These are phyloP conservation scores for Amoebophrya sp. DNA, from an alignment of 169 alveolate species.

Conservation along the genomic window DNA sequence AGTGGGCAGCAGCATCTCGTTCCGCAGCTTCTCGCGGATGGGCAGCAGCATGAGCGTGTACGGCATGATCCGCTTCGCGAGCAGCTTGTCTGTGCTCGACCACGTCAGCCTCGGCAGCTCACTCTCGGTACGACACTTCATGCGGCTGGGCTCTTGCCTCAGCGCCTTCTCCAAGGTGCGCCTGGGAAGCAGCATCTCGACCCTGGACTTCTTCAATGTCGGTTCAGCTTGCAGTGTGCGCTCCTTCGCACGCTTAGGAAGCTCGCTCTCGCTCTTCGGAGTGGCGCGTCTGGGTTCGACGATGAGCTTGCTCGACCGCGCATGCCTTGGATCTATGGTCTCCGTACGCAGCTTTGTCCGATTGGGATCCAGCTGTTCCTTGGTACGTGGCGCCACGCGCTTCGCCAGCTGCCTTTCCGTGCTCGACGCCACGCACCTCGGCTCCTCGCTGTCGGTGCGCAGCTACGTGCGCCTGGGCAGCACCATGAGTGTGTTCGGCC, in stretches of 20 bases:
- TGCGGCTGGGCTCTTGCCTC: not conserved
- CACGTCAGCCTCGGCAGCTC: not conserved
- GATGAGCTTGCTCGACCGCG: not conserved
- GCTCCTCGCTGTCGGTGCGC: not conserved
- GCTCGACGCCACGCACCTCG: not conserved
- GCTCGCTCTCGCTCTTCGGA: not conserved
- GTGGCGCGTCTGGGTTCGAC: conserved; percentile 9
- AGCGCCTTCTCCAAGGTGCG: not conserved
- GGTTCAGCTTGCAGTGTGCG: not conserved
- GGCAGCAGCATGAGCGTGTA: not conserved
- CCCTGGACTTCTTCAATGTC: not conserved
- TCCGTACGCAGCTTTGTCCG: not conserved
- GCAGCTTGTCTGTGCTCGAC: not conserved
- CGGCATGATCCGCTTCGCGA: not conserved
- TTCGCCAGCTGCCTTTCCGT: not conserved
- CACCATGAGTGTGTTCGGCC: not conserved
- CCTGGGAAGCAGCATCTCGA: not conserved
- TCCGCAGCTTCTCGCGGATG: not conserved
- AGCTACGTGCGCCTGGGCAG: not conserved
- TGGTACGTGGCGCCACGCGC: not conserved
- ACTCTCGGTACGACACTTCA: not conserved
- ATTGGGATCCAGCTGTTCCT: not conserved
- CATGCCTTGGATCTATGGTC: not conserved
- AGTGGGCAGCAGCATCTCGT: not conserved
- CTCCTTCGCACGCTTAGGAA: conserved; percentile 14